A percentile compares a stretch with the other conserved stretches of the same genome.
phyloP scores from a whole-genome alignment of 331 rosid genomes.

The Telfairia occidentalis region DNA sequence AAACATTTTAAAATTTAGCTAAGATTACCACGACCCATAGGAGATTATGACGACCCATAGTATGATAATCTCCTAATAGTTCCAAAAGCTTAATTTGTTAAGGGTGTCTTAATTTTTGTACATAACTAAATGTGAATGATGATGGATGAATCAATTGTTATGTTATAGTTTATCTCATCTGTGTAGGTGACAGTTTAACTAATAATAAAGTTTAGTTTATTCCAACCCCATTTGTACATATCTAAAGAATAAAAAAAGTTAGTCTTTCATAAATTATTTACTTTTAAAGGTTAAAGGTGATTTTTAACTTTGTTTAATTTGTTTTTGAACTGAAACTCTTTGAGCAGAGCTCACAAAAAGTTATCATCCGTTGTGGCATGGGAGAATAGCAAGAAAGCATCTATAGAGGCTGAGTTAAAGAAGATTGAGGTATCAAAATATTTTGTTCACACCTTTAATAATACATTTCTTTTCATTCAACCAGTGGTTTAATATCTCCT shows the following conservation, averaged over 20 bases:
- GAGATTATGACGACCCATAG: too few species aligned
- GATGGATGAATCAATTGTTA: too few species aligned
- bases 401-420: constrained; percentile 39
- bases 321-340: not conserved
- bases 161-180: too few species aligned
- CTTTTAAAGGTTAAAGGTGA: not conserved
- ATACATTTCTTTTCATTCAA: not conserved
- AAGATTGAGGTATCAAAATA: constrained; percentile 30
- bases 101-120: too few species aligned
- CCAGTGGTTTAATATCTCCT: not conserved
- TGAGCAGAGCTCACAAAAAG: constrained; percentile 43
- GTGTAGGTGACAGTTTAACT: too few species aligned
- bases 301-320: not conserved
- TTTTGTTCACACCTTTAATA: not conserved
- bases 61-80: too few species aligned
- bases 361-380: constrained; percentile 34
- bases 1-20: too few species aligned
- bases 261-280: not conserved
- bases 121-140: too few species aligned
- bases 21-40: too few species aligned
- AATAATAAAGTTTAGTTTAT: too few species aligned
- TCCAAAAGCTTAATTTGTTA: too few species aligned
- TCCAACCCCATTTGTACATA: not conserved
- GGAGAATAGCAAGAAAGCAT: constrained; percentile 47
- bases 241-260: not conserved